Percentiles rank a stretch among this genome's conserved stretches.
These are phyloP conservation scores for Chondrus crispus DNA, from an alignment of 23 red algal species.

Conservation along the genomic window DNA sequence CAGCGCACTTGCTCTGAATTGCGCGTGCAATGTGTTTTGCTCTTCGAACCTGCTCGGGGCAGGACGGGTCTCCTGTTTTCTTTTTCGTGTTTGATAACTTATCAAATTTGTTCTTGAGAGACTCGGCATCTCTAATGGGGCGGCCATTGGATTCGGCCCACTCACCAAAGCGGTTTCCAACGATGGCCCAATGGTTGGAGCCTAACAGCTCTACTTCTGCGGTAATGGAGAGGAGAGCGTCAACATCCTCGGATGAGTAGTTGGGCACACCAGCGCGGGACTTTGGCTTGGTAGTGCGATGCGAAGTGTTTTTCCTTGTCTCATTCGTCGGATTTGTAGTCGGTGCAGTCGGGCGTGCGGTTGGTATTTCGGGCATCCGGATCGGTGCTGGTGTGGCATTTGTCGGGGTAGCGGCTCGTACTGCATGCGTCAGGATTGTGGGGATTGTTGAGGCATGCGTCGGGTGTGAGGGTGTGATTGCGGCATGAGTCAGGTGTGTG, in stretches of 20 bases:
- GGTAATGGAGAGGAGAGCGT: not conserved
- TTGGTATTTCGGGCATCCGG: too few species aligned
- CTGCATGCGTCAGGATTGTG: too few species aligned
- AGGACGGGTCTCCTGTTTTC: not conserved
- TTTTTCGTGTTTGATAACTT: not conserved
- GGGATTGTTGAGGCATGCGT: too few species aligned
- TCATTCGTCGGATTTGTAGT: too few species aligned
- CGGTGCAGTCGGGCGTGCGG: too few species aligned
- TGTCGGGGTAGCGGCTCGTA: too few species aligned
- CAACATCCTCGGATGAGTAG: conserved; percentile 21
- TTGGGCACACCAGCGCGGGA: conserved; percentile 32
- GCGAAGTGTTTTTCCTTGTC: too few species aligned
- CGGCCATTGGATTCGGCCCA: not conserved
- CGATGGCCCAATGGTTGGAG: not conserved
- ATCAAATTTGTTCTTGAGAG: conserved; percentile 25
- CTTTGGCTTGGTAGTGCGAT: too few species aligned
- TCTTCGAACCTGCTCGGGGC: conserved; percentile 14
- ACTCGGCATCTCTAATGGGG: not conserved
- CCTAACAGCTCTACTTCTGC: conserved; percentile 17
- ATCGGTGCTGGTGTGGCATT: too few species aligned
- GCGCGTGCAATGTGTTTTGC: conserved; percentile 23
- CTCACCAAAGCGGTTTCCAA: not conserved
- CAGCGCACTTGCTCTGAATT: conserved; percentile 40
- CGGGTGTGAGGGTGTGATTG: too few species aligned
- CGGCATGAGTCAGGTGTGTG: too few species aligned